Percentiles rank a stretch among this genome's conserved stretches.
Evolutionary conservation across 108 stramenopile genomes (phyloP).

Genomic region (Conticribra guillardii): DNA sequence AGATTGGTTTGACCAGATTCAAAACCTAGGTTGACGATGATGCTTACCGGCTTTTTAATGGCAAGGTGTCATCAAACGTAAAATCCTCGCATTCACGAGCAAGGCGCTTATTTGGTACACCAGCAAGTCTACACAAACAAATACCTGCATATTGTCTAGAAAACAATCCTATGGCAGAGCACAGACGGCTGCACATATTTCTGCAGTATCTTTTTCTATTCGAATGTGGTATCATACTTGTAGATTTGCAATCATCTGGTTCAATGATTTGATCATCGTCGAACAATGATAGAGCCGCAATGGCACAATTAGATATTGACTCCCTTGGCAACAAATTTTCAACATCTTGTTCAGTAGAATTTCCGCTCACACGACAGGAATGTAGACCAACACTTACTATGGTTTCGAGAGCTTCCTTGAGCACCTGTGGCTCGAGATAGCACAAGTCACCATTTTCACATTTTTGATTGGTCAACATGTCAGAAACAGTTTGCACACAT

Average conservation of each 20-base stretch:
- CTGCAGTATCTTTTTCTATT: constrained; percentile 2
- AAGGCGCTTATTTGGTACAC: constrained; percentile 5
- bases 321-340: constrained; percentile 19
- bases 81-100: constrained; percentile 6
- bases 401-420: not conserved
- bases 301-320: constrained; percentile 34
- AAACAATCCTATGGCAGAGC: constrained; percentile 22
- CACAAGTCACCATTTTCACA: constrained; percentile 13
- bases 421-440: constrained; percentile 21
- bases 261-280: not conserved
- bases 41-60: constrained; percentile 31
- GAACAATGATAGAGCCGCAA: constrained; percentile 28
- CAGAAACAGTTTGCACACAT: constrained; percentile 23
- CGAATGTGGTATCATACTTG: not conserved
- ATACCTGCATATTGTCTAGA: not conserved
- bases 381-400: constrained; percentile 37
- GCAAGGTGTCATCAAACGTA: constrained; percentile 12
- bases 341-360: not conserved
- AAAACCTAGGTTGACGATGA: not conserved
- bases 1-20: not conserved
- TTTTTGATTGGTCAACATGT: constrained; percentile 18
- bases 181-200: constrained; percentile 22
- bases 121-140: constrained; percentile 28
- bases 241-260: constrained; percentile 5
- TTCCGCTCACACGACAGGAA: constrained; percentile 10